Base-by-base conservation (phyloP, 768 basidiomycete genomes). In the Tulasnella sp. region DNA sequence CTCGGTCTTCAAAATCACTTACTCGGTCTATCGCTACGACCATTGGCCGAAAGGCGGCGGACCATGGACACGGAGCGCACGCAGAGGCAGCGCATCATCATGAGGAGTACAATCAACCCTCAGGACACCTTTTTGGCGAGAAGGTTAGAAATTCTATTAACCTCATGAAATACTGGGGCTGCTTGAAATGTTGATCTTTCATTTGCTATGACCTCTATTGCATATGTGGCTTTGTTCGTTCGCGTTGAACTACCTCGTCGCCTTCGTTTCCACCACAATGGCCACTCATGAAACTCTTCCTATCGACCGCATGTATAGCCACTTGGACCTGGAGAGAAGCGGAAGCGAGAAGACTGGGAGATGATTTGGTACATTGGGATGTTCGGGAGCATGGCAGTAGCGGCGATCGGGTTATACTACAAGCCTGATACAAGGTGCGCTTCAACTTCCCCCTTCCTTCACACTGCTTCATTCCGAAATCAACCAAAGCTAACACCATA, bases 381-480 rank as follows among this genome's bases (percentile, higher is more conserved):
- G 87, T 92, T 87, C 67, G 92, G 92, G 31, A 75, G 81, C 11
- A 85, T 96, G 80, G 80, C 75, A 3, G 73, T 92, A 62, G 87
- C 84, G 29, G 71, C 78, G 9, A 79, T 92, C 30, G 73, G 88
- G 69, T 72, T 91, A 24, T 89, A 90, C 72, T 93, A 92, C 75
- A 93, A 93, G 72, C 92, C 92, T 2, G 89, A 94, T 68, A 92
- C 88, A 17, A 91, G 86, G 92, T 92, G 64, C 61, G 85, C 70
- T 19, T 43, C 19, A 38, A 5, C 34, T 15, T 7, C 34, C 5
- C 12, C 30, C 44, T 34, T 41, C 19, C 34, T 38, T 41, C 2
- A n/a, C n/a, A n/a, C n/a, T n/a, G 1, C 19, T 22, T 59, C 63
- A 3, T 31, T 51, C 44, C 11, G 17, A 42, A 10, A n/a, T 9